Evolutionary conservation across 306 rosid species (phyloP).

Genomic region (Dalbergia cultrata): DNA sequence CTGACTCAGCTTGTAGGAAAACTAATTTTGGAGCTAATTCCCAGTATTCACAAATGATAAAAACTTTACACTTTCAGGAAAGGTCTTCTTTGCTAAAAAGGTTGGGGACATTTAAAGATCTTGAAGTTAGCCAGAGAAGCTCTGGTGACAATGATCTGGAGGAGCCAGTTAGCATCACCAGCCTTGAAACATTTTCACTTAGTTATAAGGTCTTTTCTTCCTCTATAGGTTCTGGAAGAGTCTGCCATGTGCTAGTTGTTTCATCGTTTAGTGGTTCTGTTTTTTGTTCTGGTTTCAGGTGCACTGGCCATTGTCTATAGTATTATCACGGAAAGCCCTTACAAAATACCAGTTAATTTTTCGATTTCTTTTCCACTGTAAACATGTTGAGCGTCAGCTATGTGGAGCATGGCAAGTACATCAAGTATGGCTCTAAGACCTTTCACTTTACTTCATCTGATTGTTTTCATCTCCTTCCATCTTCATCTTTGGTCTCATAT

Average conservation of each 20-base stretch:
- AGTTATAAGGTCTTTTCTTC: constrained; percentile 78
- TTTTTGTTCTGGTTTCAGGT: constrained; percentile 66
- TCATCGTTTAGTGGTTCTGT: constrained; percentile 34
- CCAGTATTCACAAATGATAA: constrained; percentile 34
- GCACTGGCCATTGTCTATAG: constrained; percentile 94
- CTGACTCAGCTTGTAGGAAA: constrained; percentile 46
- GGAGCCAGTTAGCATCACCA: constrained; percentile 79
- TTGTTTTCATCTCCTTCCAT: constrained; percentile 31
- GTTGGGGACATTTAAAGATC: constrained; percentile 69
- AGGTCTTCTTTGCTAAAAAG: constrained; percentile 83
- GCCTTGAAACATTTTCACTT: constrained; percentile 92
- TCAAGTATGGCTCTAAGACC: constrained; percentile 68
- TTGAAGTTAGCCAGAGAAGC: constrained; percentile 57
- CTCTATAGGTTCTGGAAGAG: constrained; percentile 27
- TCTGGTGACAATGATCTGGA: constrained; percentile 63
- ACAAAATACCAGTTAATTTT: constrained; percentile 89
- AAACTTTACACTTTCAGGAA: constrained; percentile 68
- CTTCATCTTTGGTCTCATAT: constrained; percentile 42
- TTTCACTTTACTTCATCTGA: constrained; percentile 31
- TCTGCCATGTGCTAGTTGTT: constrained; percentile 21
- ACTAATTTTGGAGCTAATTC: constrained; percentile 11
- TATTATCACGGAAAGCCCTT: constrained; percentile 85
- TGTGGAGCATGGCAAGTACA: constrained; percentile 99
- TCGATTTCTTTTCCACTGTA: constrained; percentile 93
- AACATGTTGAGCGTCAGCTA: constrained; percentile 95